Conservation (phyloP, 2,329 filamentous ascomycete species). For the Aspergillus novoparasiticus region DNA sequence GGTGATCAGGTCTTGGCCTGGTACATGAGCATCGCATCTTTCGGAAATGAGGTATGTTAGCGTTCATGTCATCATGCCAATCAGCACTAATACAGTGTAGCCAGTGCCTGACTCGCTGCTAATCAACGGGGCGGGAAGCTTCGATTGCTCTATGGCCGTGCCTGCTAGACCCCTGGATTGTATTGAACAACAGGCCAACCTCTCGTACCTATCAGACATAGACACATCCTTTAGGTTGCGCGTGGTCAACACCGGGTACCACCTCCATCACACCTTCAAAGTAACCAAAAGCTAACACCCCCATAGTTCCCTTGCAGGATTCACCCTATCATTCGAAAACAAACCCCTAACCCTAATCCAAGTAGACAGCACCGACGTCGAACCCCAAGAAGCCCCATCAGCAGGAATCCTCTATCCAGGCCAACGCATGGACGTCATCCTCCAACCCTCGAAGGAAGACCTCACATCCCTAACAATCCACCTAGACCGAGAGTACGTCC, state of each 20-base stretch:
- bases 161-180: constrained; percentile 51
- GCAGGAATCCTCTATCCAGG: constrained; percentile 49
- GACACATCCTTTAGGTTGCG: constrained; percentile 38
- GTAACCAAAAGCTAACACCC: constrained; percentile 4
- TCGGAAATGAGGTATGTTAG: constrained; percentile 44
- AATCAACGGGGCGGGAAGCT: constrained; percentile 51
- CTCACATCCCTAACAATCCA: constrained; percentile 32
- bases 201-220: constrained; percentile 30
- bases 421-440: constrained; percentile 48
- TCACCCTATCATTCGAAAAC: constrained; percentile 38
- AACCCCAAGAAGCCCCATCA: constrained; percentile 25
- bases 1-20: constrained; percentile 46
- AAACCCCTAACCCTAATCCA: constrained; percentile 39
- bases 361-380: constrained; percentile 44
- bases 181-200: constrained; percentile 24
- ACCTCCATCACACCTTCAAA: not conserved
- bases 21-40: constrained; percentile 48
- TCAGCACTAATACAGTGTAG: constrained; percentile 26
- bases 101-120: constrained; percentile 53
- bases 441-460: constrained; percentile 23
- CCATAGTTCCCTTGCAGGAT: constrained; percentile 42
- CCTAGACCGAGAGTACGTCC: constrained; percentile 41
- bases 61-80: not conserved
- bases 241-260: constrained; percentile 49
- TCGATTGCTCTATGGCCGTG: constrained; percentile 50